phyloP scores from a whole-genome alignment of 2,329 filamentous ascomycete species.

The Lachnum nothofagi region DNA sequence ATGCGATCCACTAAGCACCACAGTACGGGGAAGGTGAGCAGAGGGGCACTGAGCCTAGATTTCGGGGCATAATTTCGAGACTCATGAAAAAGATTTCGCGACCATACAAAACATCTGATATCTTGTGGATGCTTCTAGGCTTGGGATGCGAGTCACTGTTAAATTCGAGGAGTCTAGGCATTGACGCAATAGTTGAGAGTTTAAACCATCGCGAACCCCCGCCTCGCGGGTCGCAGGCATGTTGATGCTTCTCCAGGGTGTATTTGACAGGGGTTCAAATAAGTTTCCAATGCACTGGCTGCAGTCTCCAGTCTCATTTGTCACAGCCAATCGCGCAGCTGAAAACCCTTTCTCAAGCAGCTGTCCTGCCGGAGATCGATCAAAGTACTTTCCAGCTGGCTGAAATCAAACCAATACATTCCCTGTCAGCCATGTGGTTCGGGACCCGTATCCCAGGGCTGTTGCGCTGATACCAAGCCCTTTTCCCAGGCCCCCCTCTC shows the following conservation, averaged over 20 bases:
- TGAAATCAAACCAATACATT: constrained; percentile 1
- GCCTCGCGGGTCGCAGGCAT: background rate
- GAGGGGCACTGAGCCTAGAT: too few species aligned
- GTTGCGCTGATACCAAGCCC: background rate
- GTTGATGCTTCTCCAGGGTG: background rate
- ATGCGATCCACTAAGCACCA: background rate
- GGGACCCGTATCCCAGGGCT: background rate
- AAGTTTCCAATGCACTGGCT: constrained; percentile 5
- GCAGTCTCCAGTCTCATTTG: constrained; percentile 4
- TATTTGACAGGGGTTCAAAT: constrained; percentile 1
- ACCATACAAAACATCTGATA: too few species aligned
- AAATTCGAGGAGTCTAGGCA: too few species aligned
- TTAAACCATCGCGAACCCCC: too few species aligned
- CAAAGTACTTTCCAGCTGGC: constrained; percentile 7
- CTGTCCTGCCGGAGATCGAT: background rate
- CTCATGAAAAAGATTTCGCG: too few species aligned
- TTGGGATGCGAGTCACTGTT: too few species aligned
- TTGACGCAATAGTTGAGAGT: too few species aligned
- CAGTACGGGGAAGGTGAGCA: too few species aligned
- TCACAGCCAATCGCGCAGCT: constrained; percentile 3
- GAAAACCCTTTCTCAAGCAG: constrained; percentile 1
- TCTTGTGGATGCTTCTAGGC: too few species aligned
- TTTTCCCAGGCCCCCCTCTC: background rate
- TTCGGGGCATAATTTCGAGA: too few species aligned
- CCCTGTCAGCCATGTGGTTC: constrained; percentile 7